phyloP scores from a whole-genome alignment of 2,329 filamentous ascomycete genomes.

The Mariannaea elegans region DNA sequence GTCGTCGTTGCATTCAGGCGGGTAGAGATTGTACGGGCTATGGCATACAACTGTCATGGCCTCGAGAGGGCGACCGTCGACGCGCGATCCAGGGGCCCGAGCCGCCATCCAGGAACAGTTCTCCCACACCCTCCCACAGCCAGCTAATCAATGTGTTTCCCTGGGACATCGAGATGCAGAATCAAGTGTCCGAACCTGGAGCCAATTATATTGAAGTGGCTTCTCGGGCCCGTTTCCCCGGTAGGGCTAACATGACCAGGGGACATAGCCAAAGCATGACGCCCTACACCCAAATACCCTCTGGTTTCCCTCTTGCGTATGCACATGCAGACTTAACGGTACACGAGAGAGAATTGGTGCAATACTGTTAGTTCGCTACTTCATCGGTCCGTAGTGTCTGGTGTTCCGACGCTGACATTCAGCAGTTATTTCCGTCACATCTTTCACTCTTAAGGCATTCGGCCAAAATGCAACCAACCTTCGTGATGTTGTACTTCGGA shows the following conservation, averaged over 20 bases:
- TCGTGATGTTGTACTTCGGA: slow-evolving; percentile 22
- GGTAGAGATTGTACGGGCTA: slow-evolving; percentile 25
- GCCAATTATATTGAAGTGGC: not conserved
- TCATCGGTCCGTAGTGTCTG: accelerated
- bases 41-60: slow-evolving; percentile 29
- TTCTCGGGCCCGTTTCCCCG: not conserved
- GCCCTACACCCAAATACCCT: not conserved
- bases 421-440: slow-evolving; percentile 26
- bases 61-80: slow-evolving; percentile 12
- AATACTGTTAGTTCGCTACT: slow-evolving; percentile 28
- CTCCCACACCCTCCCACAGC: too few relatives aligned
- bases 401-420: not conserved
- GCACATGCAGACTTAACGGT: slow-evolving; percentile 30
- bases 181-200: not conserved
- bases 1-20: slow-evolving; percentile 16
- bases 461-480: slow-evolving; percentile 21
- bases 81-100: slow-evolving; percentile 22
- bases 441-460: slow-evolving; percentile 25
- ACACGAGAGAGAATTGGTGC: slow-evolving; percentile 14
- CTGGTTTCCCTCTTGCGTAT: not conserved
- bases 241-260: not conserved
- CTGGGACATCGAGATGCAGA: slow-evolving; percentile 26
- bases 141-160: slow-evolving; percentile 23
- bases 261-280: too few relatives aligned
- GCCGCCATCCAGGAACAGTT: not conserved